Conservation (phyloP, 768 basidiomycete species). For the Flagelloscypha sp. region DNA sequence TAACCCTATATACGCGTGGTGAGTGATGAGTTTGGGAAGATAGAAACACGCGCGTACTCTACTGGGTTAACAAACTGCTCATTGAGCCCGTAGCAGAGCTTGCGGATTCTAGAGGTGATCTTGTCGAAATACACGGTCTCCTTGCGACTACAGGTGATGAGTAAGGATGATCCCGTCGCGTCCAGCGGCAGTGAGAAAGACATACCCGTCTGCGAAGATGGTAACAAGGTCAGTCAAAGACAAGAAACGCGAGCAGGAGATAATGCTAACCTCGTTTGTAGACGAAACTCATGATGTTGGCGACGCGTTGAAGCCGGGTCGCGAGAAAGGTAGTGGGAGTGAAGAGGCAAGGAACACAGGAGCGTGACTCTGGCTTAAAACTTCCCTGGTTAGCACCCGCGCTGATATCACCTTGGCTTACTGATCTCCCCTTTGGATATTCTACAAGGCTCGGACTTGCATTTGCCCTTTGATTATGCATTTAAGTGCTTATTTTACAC, state of each 20-base stretch:
- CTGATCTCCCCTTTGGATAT: too few relatives aligned
- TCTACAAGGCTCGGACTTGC: too few relatives aligned
- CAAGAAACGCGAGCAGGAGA: slow-evolving; percentile 1
- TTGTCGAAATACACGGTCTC: slow-evolving; percentile 93
- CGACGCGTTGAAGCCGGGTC: too few relatives aligned
- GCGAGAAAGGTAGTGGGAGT: too few relatives aligned
- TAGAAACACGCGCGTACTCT: slow-evolving; percentile 47
- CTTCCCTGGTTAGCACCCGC: too few relatives aligned
- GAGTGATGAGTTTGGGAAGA: slow-evolving; percentile 1
- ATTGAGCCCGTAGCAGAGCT: slow-evolving; percentile 95
- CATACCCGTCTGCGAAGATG: slow-evolving; percentile 37
- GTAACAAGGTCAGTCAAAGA: slow-evolving; percentile 6
- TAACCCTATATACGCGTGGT: slow-evolving; percentile 42
- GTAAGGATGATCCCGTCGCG: slow-evolving; percentile 21
- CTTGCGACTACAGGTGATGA: slow-evolving; percentile 50
- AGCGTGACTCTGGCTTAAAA: too few relatives aligned
- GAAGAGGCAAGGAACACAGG: too few relatives aligned
- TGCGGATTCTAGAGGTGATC: slow-evolving; percentile 83
- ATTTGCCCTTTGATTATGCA: too few relatives aligned
- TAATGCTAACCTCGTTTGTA: slow-evolving; percentile 24
- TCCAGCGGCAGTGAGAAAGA: slow-evolving; percentile 10
- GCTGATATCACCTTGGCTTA: too few relatives aligned
- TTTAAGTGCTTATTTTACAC: too few relatives aligned
- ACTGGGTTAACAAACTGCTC: slow-evolving; percentile 87
- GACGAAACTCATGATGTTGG: too few relatives aligned